Evolutionary conservation across 176 grass and related monocot species (phyloP).

Genomic region (Oryza officinalis): DNA sequence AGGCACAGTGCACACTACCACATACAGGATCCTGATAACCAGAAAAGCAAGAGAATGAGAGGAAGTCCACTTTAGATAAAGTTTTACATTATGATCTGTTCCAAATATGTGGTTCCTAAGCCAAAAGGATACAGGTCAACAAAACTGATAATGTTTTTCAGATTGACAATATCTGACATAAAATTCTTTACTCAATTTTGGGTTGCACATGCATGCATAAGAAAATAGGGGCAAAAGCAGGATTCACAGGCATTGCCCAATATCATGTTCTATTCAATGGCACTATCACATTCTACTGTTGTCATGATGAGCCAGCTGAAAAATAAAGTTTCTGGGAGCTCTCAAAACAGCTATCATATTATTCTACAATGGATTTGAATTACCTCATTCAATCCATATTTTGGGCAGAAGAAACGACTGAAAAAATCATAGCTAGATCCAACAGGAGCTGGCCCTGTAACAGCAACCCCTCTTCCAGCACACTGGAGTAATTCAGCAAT

Average conservation of each 20-base stretch:
- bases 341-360: neutral
- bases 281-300: neutral
- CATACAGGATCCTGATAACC: neutral
- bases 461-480: conserved; percentile 40
- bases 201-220: neutral
- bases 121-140: neutral
- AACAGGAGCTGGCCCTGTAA: conserved; percentile 52
- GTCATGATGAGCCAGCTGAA: neutral
- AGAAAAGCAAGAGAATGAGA: neutral
- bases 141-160: too few relatives aligned
- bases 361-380: neutral
- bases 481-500: conserved; percentile 51
- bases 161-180: too few relatives aligned
- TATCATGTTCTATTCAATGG: neutral
- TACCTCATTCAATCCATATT: conserved; percentile 60
- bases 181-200: too few relatives aligned
- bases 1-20: neutral
- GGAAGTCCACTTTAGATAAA: neutral
- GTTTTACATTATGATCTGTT: neutral
- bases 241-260: neutral
- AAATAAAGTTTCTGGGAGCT: neutral
- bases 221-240: neutral
- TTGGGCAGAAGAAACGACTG: conserved; percentile 56
- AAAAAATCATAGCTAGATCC: conserved; percentile 65
- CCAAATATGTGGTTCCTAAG: neutral